Evolutionary conservation across 192 early-diverging fungal genomes (phyloP), one percentile per base, ranked within the genome.

Genomic region (Entophlyctis luteolus): DNA sequence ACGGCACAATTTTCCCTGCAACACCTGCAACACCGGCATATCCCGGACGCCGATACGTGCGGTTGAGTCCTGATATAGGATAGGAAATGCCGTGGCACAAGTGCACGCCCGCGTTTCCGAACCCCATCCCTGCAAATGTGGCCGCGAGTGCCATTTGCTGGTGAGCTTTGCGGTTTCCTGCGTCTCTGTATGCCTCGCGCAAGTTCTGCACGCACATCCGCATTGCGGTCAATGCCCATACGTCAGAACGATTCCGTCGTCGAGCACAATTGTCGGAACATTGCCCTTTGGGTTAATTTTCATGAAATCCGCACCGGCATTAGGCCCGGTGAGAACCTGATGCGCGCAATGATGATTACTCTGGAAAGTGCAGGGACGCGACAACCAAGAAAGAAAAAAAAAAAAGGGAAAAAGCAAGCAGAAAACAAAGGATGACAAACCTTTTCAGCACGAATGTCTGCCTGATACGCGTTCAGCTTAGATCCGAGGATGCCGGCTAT

Each of bases 41-140:
- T 25, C 90, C 88, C 20, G 85, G 86, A 54, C 93, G 93, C 73
- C 79, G 75, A 79, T 95, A 95, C 8, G 65, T 78, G 70, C 85
- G 87, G 83, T 91, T 91, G 38, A 92, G 75, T 33, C 93, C 93
- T 37, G 88, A 87, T 59, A 95, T 95, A 25, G 91, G 90, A 59
- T 93, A 93, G 29, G 79, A 83, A 78, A 91, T 84, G n/a, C 89
- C 85, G 63, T 87, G 86, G 77, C 90, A 89, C 63, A 95, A 79
- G 75, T 95, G 93, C 20, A 95, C 93, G 48, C 93, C 93, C 28
- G 89, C 90, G 62, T 91, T 91, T 36, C 90, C 90, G 69, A 93
- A 93, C 39, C 90, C 90, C 56, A 90, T 93, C 62, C 93, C 93
- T 0, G 93, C 93, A 72, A 91, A 93, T 8, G 93, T 90, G 0